These are phyloP conservation scores for Puccinia polysora DNA, from an alignment of 1,284 basidiomycete genomes.

Conservation along the genomic window DNA sequence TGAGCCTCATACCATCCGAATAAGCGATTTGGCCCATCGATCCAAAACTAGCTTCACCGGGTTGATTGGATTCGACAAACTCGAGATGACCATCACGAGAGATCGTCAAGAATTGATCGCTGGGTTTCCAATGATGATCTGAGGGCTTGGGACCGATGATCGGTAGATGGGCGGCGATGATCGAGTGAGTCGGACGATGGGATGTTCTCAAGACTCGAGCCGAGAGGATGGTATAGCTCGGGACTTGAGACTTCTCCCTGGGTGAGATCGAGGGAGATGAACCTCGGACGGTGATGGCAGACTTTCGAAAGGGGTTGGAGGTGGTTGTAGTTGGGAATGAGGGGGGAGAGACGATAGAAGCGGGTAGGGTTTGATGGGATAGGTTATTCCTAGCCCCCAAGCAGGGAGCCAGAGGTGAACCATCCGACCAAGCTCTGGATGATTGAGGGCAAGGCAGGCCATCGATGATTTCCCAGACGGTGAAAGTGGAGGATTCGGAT, in stretches of 20 bases:
- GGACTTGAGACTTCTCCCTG: neutral
- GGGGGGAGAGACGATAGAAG: neutral
- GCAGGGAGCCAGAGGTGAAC: conserved; percentile 13
- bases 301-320: neutral
- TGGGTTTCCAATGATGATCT: neutral
- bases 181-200: conserved; percentile 14
- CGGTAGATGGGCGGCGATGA: conserved; percentile 9
- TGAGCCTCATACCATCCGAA: conserved; percentile 28
- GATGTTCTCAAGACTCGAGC: conserved; percentile 26
- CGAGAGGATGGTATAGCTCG: conserved; percentile 25
- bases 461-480: conserved; percentile 33
- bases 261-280: conserved; percentile 23
- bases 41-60: conserved; percentile 30
- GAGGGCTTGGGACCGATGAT: neutral
- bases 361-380: neutral
- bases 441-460: neutral
- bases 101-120: conserved; percentile 7
- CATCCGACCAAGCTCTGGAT: conserved; percentile 13
- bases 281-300: neutral
- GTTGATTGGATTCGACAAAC: conserved; percentile 6
- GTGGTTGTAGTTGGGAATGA: conserved; percentile 2
- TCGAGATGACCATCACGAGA: conserved; percentile 37
- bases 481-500: conserved; percentile 6
- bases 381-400: conserved; percentile 3
- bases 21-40: conserved; percentile 16